Base-by-base conservation (phyloP, 441 rosid genomes). In the Brassica balearica region DNA sequence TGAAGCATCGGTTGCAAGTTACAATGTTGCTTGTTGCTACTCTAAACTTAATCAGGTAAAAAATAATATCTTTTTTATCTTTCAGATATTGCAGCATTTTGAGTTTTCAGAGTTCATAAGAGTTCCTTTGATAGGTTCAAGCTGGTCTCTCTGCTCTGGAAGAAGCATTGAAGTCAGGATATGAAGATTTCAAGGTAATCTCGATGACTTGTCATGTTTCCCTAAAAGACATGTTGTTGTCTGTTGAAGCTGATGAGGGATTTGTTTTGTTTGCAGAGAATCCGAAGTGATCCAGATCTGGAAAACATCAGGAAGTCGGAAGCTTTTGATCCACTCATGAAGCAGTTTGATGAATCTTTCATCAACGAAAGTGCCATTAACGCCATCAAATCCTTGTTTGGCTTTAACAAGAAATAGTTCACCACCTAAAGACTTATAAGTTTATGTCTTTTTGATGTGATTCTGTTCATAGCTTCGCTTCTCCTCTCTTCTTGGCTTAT, bases 21-120 rank as follows among this genome's bases (percentile, higher is more conserved):
- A 95, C 89, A 93, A 95, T 80, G 98, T 95, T 22, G 97, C 99
- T 27, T 95, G 96, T 79, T 93, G 98, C 71, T 95, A 92, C 84
- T 90, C 96, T 23, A 93, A 92, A 89, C 98, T 93, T 74, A 85
- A 91, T 83, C 97, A 88, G 95, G 99, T 92, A 82, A 14, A 9
- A 14, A 6, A 12, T 5, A 58, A n/a, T n/a, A n/a, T n/a, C n/a
- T n/a, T n/a, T n/a, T n/a, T n/a, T n/a, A 25, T 59, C 41, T 60
- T 72, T 51, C 29, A 22, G 36, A 15, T 23, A 22, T 76, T 65
- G 19, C 20, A 4, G 34, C 34, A 29, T 48, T 51, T 63, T 71
- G 60, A 51, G 1, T 51, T 71, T 38, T 60, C 6, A 15, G 68
- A 55, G 63, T 11, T 80, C 0, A 76, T 48, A 34, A 73, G 48